Conservation (phyloP, 805 yeast species). For the Saccharomyces eubayanus region DNA sequence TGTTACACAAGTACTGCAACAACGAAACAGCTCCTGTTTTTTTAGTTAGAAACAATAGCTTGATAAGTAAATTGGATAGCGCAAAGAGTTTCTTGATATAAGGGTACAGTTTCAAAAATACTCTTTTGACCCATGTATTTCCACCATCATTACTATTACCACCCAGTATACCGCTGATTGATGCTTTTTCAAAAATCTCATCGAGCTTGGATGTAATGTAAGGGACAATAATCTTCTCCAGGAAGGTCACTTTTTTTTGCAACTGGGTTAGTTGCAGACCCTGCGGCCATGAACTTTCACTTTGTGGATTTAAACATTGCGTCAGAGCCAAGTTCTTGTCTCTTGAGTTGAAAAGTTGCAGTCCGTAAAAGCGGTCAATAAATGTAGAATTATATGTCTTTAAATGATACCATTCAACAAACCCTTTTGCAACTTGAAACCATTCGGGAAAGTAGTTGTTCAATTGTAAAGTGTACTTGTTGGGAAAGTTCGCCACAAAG, state of each 20-base stretch:
- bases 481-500: conserved; percentile 65
- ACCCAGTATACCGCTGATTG: conserved; percentile 42
- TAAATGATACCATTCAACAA: conserved; percentile 64
- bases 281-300: conserved; percentile 12
- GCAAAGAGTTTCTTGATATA: conserved; percentile 39
- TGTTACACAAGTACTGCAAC: conserved; percentile 50
- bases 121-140: conserved; percentile 18
- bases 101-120: conserved; percentile 59
- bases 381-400: conserved; percentile 74
- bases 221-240: conserved; percentile 56
- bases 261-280: conserved; percentile 38
- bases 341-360: conserved; percentile 45
- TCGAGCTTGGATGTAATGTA: conserved; percentile 65
- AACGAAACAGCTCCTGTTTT: conserved; percentile 53
- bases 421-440: conserved; percentile 51
- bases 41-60: conserved; percentile 61
- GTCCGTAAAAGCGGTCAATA: conserved; percentile 87
- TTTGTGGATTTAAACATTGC: conserved; percentile 5
- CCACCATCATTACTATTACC: conserved; percentile 35
- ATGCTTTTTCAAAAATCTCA: conserved; percentile 50
- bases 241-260: conserved; percentile 49
- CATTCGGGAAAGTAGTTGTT: conserved; percentile 63
- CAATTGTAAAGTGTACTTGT: conserved; percentile 50
- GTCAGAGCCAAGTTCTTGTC: conserved; percentile 13
- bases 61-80: conserved; percentile 45